phyloP scores from a whole-genome alignment of 78 protist species.

The slime mould (Dictyostelium discoideum) region DNA sequence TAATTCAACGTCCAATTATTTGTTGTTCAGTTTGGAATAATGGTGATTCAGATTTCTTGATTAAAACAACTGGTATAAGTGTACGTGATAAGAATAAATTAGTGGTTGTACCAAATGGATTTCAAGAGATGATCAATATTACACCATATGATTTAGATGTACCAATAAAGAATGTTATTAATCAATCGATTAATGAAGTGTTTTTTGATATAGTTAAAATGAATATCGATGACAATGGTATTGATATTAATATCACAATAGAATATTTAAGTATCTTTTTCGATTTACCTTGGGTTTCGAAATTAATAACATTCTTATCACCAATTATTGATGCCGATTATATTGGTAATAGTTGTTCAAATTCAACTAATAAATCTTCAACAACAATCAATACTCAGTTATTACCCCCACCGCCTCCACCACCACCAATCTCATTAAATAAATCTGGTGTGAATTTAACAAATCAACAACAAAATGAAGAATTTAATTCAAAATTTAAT shows the following conservation, averaged over 20 bases:
- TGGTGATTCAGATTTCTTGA: conserved; percentile 3
- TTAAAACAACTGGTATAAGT: neutral
- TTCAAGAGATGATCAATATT: conserved; percentile 28
- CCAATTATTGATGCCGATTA: conserved; percentile 57
- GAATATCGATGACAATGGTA: neutral
- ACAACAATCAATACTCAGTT: neutral
- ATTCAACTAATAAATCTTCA: neutral
- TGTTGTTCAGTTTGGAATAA: conserved; percentile 10
- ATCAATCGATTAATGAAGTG: conserved; percentile 1
- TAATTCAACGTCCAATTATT: neutral
- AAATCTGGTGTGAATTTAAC: neutral
- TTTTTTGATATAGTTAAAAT: neutral
- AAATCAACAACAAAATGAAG: neutral
- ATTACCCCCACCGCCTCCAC: conserved; percentile 29
- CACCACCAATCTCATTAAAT: neutral
- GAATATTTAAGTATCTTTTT: conserved; percentile 15
- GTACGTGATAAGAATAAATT: conserved; percentile 32
- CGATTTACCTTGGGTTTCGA: conserved; percentile 49
- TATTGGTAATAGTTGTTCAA: neutral
- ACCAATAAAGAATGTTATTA: neutral
- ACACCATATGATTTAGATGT: neutral
- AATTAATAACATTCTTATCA: conserved; percentile 28
- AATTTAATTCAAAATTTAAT: neutral
- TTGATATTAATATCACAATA: conserved; percentile 4
- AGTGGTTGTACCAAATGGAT: neutral